These are phyloP conservation scores for Periglandula ipomoeae DNA, from an alignment of 2,329 filamentous ascomycete genomes.

Conservation along the genomic window DNA sequence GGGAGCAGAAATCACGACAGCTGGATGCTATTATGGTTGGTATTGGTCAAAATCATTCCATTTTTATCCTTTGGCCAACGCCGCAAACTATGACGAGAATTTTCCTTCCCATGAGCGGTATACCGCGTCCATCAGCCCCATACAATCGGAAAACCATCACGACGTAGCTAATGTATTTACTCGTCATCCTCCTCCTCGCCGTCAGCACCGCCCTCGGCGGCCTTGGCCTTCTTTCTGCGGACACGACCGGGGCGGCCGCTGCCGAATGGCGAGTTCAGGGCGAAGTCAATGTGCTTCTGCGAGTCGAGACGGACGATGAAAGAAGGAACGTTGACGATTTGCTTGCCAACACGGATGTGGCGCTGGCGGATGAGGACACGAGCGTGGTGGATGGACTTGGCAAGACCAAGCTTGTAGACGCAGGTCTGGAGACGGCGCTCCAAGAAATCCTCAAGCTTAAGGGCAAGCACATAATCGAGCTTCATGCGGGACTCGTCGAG, in stretches of 20 bases:
- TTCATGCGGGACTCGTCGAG: constrained; percentile 99
- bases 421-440: constrained; percentile 99
- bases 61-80: constrained; percentile 41
- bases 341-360: constrained; percentile 99
- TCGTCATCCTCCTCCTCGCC: constrained; percentile 79
- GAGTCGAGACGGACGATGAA: constrained; percentile 99
- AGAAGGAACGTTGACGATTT: constrained; percentile 99
- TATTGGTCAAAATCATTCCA: constrained; percentile 30
- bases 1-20: too few relatives aligned
- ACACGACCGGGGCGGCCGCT: constrained; percentile 96
- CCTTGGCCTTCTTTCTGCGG: constrained; percentile 99
- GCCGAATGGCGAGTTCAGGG: constrained; percentile 94
- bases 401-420: constrained; percentile 99
- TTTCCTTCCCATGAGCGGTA: constrained; percentile 29
- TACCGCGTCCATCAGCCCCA: constrained; percentile 20
- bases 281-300: constrained; percentile 99
- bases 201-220: constrained; percentile 75
- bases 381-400: constrained; percentile 99
- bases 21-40: constrained; percentile 9
- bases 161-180: constrained; percentile 35
- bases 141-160: constrained; percentile 21
- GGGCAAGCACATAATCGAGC: constrained; percentile 99
- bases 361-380: constrained; percentile 99
- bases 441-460: constrained; percentile 99
- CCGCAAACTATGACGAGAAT: constrained; percentile 40